Evolutionary conservation across 108 stramenopile genomes (phyloP).

Genomic region (Pelagomonas calceolata): DNA sequence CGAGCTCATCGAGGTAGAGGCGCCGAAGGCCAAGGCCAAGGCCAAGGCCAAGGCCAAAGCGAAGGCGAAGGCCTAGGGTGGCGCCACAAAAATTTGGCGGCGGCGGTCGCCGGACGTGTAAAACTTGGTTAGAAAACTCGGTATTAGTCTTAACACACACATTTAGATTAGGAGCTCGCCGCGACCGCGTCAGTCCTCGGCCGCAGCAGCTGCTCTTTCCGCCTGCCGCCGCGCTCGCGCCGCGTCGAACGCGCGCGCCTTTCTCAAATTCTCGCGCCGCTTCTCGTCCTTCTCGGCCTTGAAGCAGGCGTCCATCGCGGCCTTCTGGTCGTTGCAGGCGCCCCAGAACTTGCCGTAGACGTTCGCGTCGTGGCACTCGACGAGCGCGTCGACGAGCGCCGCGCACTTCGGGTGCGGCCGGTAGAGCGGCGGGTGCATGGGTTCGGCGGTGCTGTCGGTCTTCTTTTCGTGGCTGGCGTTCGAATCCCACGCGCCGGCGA

Average conservation of each 20-base stretch:
- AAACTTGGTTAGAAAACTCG: no score
- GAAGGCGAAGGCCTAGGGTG: background rate
- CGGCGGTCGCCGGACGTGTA: no score
- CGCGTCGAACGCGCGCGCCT: background rate
- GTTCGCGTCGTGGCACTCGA: slow-evolving; percentile 21
- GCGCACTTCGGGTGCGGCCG: slow-evolving; percentile 23
- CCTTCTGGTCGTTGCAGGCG: slow-evolving; percentile 23
- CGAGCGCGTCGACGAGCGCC: slow-evolving; percentile 6
- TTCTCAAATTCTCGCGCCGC: background rate
- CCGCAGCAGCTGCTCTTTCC: no score
- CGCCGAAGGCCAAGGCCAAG: background rate
- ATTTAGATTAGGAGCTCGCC: no score
- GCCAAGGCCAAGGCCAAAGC: background rate
- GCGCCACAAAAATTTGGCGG: no score
- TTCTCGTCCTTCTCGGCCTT: slow-evolving; percentile 21
- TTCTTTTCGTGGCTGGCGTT: no score
- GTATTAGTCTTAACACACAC: no score
- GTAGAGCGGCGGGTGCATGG: slow-evolving; percentile 25
- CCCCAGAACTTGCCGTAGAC: slow-evolving; percentile 17
- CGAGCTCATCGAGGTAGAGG: background rate
- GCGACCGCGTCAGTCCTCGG: no score
- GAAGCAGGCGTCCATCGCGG: slow-evolving; percentile 22
- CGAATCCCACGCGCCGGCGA: no score
- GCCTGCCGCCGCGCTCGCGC: no score
- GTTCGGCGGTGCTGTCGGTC: no score